Evolutionary conservation across 306 rosid genomes (phyloP).

Genomic region (Lagenaria siceraria): DNA sequence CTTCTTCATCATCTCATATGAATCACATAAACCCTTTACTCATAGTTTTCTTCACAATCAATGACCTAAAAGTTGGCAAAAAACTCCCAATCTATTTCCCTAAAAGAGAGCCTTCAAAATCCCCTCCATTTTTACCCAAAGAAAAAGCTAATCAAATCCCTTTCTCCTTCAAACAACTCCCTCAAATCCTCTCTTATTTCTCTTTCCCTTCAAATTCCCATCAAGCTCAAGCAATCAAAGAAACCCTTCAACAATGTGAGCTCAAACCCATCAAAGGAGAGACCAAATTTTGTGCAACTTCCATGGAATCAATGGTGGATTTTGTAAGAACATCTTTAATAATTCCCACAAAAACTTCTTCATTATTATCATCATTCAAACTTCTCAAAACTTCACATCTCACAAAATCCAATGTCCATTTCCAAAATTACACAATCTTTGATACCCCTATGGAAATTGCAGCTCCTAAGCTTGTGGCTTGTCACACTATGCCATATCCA

Average conservation of each 20-base stretch:
- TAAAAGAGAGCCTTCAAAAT: conserved; percentile 43
- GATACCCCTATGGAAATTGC: conserved; percentile 23
- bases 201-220: conserved; percentile 39
- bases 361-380: background rate
- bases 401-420: conserved; percentile 32
- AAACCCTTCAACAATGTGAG: conserved; percentile 50
- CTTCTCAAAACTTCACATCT: conserved; percentile 32
- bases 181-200: conserved; percentile 32
- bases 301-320: conserved; percentile 59
- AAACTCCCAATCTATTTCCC: conserved; percentile 51
- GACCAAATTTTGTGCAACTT: conserved; percentile 59
- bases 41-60: conserved; percentile 54
- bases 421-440: conserved; percentile 56
- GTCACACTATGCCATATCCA: conserved; percentile 78
- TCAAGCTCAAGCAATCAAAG: conserved; percentile 59
- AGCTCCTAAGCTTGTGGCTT: conserved; percentile 66
- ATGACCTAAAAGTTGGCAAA: conserved; percentile 40
- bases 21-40: conserved; percentile 14
- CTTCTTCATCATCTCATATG: background rate
- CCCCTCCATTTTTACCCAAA: conserved; percentile 40
- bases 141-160: conserved; percentile 42
- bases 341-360: background rate
- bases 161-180: conserved; percentile 41
- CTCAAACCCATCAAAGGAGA: conserved; percentile 48
- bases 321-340: conserved; percentile 12